A percentile compares a stretch with the other conserved stretches of the same genome.
Evolutionary conservation across 257 asterid genomes (phyloP).

Genomic region (Nicotiana benthamiana): DNA sequence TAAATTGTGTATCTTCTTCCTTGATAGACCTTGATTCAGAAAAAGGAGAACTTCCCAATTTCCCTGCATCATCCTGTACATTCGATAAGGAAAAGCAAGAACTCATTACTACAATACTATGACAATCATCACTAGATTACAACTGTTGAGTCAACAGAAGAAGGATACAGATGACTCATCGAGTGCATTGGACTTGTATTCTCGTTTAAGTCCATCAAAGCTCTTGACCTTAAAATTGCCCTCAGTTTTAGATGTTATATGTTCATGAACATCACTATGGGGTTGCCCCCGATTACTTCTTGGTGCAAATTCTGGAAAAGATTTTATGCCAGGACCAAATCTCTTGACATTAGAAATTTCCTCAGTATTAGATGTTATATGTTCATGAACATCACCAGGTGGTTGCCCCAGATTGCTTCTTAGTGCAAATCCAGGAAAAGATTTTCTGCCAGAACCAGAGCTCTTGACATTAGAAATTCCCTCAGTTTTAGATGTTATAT

Average conservation of each 20-base stretch:
- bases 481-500: constrained; percentile 19
- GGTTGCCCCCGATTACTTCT: too few relatives aligned
- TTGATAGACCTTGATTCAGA: constrained; percentile 30
- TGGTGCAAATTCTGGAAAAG: too few relatives aligned
- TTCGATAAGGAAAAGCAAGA: constrained; percentile 33
- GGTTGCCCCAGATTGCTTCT: constrained; percentile 21
- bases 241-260: too few relatives aligned
- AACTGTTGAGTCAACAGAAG: constrained; percentile 7
- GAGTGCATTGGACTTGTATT: constrained; percentile 31
- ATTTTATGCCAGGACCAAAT: too few relatives aligned
- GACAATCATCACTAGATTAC: constrained; percentile 6
- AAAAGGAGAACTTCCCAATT: constrained; percentile 24
- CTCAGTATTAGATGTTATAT: constrained; percentile 18
- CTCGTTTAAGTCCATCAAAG: constrained; percentile 32
- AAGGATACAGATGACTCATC: constrained; percentile 56
- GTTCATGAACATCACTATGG: too few relatives aligned
- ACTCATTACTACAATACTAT: constrained; percentile 4
- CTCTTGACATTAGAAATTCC: constrained; percentile 13
- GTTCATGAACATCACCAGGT: constrained; percentile 27
- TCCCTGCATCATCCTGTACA: constrained; percentile 38
- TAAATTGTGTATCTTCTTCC: constrained; percentile 39
- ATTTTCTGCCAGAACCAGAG: constrained; percentile 6
- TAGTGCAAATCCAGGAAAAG: constrained; percentile 20
- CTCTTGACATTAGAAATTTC: constrained; percentile 13
- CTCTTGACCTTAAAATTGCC: constrained; percentile 31